Evolutionary conservation across 371 early-diverging fungal species (phyloP).

Genomic region (Thermomucor indicae-seudaticae): DNA sequence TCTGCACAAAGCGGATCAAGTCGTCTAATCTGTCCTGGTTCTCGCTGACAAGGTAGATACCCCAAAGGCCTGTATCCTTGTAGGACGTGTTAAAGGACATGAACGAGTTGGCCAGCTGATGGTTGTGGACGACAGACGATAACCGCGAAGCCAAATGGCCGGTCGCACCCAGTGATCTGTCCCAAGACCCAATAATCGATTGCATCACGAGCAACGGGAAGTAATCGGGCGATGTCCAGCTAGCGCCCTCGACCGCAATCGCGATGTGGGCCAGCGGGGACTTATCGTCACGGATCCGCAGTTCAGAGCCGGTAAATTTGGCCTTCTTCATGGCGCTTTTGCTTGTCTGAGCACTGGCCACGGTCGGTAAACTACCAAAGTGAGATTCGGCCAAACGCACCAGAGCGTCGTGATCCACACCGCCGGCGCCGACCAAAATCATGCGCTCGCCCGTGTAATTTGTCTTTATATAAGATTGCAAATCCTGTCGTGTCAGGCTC

Average conservation of each 20-base stretch:
- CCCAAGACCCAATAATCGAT: slow-evolving; percentile 95
- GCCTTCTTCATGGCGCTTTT: slow-evolving; percentile 57
- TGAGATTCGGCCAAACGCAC: slow-evolving; percentile 87
- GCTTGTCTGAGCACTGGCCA: slow-evolving; percentile 37
- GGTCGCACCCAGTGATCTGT: slow-evolving; percentile 85
- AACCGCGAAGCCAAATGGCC: slow-evolving; percentile 82
- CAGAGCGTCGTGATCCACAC: slow-evolving; percentile 90
- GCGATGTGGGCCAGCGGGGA: slow-evolving; percentile 94
- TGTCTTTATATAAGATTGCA: slow-evolving; percentile 78
- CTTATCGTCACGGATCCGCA: slow-evolving; percentile 79
- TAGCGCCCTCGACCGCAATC: slow-evolving; percentile 93
- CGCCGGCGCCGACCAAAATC: slow-evolving; percentile 94
- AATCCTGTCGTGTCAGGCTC: slow-evolving; percentile 77
- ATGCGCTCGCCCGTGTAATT: slow-evolving; percentile 97
- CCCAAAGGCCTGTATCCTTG: slow-evolving; percentile 97
- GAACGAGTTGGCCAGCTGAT: slow-evolving; percentile 93
- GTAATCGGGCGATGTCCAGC: slow-evolving; percentile 94
- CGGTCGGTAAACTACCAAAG: slow-evolving; percentile 73
- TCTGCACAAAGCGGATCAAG: slow-evolving; percentile 77
- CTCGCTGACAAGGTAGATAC: slow-evolving; percentile 89
- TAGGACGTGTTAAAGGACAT: slow-evolving; percentile 98
- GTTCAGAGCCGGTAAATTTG: slow-evolving; percentile 84
- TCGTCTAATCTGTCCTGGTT: slow-evolving; percentile 82
- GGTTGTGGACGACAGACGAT: slow-evolving; percentile 75
- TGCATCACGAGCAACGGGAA: slow-evolving; percentile 93